Evolutionary conservation across 2,329 filamentous ascomycete genomes (phyloP).

Genomic region (Aspergillus viridinutans): DNA sequence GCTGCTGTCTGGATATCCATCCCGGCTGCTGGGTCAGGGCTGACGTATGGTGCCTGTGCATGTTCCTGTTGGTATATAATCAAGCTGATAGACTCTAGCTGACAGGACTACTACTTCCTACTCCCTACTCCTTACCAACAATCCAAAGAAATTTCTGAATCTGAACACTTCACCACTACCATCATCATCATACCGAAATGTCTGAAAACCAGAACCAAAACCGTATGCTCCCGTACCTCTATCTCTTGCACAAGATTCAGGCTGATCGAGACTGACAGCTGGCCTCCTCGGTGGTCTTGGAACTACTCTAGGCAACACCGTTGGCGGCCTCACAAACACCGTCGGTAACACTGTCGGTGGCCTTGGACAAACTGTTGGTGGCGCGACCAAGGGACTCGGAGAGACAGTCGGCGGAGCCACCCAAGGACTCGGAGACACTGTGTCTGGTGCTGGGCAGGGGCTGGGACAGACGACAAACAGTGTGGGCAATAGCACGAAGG

Average conservation of each 20-base stretch:
- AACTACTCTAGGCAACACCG: conserved; percentile 26
- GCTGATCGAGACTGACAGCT: conserved; percentile 3
- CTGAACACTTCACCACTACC: neutral
- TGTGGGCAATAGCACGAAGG: neutral
- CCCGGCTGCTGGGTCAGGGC: neutral
- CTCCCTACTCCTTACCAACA: neutral
- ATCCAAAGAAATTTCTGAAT: neutral
- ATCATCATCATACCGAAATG: neutral
- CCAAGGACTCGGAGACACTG: conserved; percentile 26
- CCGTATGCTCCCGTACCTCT: neutral
- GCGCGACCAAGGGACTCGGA: conserved; percentile 28
- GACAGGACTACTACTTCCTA: neutral
- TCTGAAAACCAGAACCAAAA: neutral
- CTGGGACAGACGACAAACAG: neutral
- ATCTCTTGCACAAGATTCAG: neutral
- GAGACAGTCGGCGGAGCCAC: conserved; percentile 25
- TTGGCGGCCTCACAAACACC: conserved; percentile 31
- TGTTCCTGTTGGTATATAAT: neutral
- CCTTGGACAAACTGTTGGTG: conserved; percentile 32
- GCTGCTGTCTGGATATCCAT: neutral
- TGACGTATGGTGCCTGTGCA: neutral
- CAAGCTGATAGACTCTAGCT: neutral
- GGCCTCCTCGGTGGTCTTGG: conserved; percentile 25
- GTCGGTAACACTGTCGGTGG: conserved; percentile 24
- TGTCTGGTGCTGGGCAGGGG: neutral